Base-by-base conservation (phyloP, 2,329 filamentous ascomycete genomes). In the Periglandula ipomoeae region DNA sequence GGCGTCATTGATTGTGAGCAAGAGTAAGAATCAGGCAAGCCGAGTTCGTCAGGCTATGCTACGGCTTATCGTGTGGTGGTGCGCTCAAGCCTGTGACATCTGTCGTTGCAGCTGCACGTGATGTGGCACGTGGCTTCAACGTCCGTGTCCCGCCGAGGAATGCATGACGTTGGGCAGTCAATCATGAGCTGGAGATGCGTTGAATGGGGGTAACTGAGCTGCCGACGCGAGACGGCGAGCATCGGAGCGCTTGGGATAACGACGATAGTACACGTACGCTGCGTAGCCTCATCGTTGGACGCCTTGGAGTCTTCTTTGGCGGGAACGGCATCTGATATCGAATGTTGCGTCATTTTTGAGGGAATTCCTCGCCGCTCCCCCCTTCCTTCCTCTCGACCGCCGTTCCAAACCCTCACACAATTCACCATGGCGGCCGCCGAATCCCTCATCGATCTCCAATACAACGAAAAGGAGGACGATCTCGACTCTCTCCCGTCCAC, bases 401-500 rank as follows among this genome's bases (percentile, higher is more conserved):
- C 32, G 11, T 32, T 26, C 34, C 46, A 24, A 11, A 17, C 46
- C 19, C 13, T 24, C n/a, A 15, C 23, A 9, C 13, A 15, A 30
- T 15, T 30, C 40, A 22, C 20, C 41, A 65, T 65, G 62, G 51
- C 69, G 46, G 52, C 62, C 48, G 65, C 70, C 63, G 69, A 74
- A 54, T 75, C 77, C 32, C 56, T 65, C 52, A 73, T 74, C 65
- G 63, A 78, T 61, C 67, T 82, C 55, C 66, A 72, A 53, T 70
- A 72, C 44, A 67, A 72, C 52, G 75, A 81, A 50, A 69, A 74
- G 50, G 50, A 49, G 56, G 76, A 80, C 55, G 79, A 83, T 5
- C 60, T 84, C 57, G 79, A 82, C 62, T 83, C 81, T 47, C 73
- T 85, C 20, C 80, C 82, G 20, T 85, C 82, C 48, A 47, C 39